Evolutionary conservation across 225 moss, liverwort and hornwort species (phyloP).

Genomic region (Antitrichia curtipendula): DNA sequence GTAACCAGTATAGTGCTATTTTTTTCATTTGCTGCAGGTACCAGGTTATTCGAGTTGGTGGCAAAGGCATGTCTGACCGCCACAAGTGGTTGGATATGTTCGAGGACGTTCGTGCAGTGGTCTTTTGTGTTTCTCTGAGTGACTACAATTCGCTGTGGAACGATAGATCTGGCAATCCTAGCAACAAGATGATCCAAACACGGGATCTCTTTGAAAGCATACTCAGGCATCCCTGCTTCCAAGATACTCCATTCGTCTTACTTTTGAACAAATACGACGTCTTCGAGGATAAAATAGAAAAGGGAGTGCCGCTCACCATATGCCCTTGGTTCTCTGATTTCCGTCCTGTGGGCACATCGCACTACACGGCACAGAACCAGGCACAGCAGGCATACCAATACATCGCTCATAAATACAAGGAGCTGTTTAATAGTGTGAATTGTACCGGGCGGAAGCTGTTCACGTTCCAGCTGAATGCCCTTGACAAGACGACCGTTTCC

Average conservation of each 20-base stretch:
- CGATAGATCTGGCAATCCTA: slow-evolving; percentile 31
- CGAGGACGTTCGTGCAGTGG: slow-evolving; percentile 87
- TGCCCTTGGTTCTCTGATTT: slow-evolving; percentile 97
- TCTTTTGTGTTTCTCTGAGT: slow-evolving; percentile 80
- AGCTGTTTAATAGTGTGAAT: slow-evolving; percentile 49
- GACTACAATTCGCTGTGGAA: slow-evolving; percentile 65
- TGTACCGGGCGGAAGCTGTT: slow-evolving; percentile 67
- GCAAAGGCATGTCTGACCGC: slow-evolving; percentile 78
- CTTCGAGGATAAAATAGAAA: slow-evolving; percentile 78
- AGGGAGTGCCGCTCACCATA: slow-evolving; percentile 67
- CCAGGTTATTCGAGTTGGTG: slow-evolving; percentile 96
- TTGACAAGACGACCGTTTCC: slow-evolving; percentile 58
- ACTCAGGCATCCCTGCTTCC: slow-evolving; percentile 64
- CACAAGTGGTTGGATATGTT: slow-evolving; percentile 99
- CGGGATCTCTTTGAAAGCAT: slow-evolving; percentile 85
- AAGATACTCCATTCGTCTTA: slow-evolving; percentile 76
- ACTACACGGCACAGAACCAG: slow-evolving; percentile 71
- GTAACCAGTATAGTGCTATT: background rate
- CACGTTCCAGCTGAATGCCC: slow-evolving; percentile 83
- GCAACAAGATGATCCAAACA: slow-evolving; percentile 80
- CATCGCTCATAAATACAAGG: slow-evolving; percentile 88
- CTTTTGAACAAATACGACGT: slow-evolving; percentile 86
- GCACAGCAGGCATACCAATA: slow-evolving; percentile 93
- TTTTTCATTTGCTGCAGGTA: slow-evolving; percentile 42
- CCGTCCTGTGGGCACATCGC: slow-evolving; percentile 77